Base-by-base conservation (phyloP, 108 stramenopile genomes). In the Skeletonema tropicum region DNA sequence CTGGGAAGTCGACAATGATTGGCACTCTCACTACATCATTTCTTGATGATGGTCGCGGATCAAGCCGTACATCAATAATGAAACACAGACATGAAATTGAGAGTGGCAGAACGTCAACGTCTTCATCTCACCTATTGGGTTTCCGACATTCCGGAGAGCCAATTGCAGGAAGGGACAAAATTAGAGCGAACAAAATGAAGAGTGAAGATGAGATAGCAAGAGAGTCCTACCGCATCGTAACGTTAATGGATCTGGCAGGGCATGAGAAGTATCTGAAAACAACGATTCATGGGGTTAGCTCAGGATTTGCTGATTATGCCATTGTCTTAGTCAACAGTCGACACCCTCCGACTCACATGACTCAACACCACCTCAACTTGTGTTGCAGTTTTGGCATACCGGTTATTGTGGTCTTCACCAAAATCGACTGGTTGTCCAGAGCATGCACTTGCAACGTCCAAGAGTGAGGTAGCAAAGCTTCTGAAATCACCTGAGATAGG, bases 231-330 rank as follows among this genome's bases (percentile, higher is more conserved):
- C 83, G 95, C 11, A 81, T 92, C 64, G 72, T 98, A 49, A 98
- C 97, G 17, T 74, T 99, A 33, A 97, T 98, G 87, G 99, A 99
- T 78, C 77, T 99, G 57, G 98, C 98, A 39, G 99, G 99, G 4
- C 99, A 99, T 77, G 98, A 99, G 74, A 97, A 97, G 74, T 99
- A 98, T 75, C 83, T 99, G 61, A 99, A 99, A 75, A 98, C 99
- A 15, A 98, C 99, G 59, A 94, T 99, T 57, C 97, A 97, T 75
- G 99, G 99, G 3, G 92, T 99, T 29, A 96, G 96, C 3, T 95
- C 89, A 3, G 92, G 94, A 46, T 87, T 98, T 85, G 97, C 98
- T 3, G 98, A 99, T 85, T 98, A 97, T 67, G 87, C 86, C n/a
- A 58, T 99, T 46, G 89, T 99, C 42, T 82, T 99, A 13, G 97